Conservation (phyloP, 176 grass and related monocot genomes). For the Oryza brachyantha region DNA sequence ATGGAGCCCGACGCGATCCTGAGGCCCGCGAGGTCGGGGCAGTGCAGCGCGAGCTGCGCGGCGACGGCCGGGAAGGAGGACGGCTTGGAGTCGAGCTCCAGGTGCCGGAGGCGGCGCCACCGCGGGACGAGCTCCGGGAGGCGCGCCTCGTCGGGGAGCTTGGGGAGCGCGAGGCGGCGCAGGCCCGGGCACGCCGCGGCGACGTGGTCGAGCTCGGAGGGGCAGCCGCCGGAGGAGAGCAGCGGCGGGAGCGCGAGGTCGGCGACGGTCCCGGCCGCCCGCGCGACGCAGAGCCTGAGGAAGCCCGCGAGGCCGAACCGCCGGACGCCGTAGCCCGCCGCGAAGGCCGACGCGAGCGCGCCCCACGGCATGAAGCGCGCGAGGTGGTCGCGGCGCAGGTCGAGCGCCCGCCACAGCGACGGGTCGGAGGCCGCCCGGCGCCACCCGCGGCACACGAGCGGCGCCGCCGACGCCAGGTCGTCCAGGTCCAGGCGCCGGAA, state of each 20-base stretch:
- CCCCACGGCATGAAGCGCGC: conserved; percentile 82
- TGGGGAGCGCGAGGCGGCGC: conserved; percentile 41
- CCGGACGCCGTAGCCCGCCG: conserved; percentile 13
- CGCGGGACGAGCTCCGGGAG: conserved; percentile 48
- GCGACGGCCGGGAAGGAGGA: conserved; percentile 43
- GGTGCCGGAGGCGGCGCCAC: conserved; percentile 53
- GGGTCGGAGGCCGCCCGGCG: conserved; percentile 56
- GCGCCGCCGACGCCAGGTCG: conserved; percentile 51
- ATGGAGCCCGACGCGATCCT: conserved; percentile 44
- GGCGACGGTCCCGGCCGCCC: background rate
- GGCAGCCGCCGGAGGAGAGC: conserved; percentile 26
- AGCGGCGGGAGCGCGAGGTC: conserved; percentile 54
- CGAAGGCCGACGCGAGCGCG: conserved; percentile 43
- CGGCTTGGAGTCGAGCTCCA: conserved; percentile 67
- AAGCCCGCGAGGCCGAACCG: conserved; percentile 51
- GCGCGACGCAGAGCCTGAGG: conserved; percentile 44
- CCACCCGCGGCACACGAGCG: conserved; percentile 81
- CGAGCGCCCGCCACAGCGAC: conserved; percentile 60
- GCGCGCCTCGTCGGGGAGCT: conserved; percentile 43
- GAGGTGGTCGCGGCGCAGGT: conserved; percentile 61
- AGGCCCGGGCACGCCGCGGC: conserved; percentile 35
- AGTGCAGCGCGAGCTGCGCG: conserved; percentile 35
- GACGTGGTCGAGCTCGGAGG: conserved; percentile 31
- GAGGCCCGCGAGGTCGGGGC: conserved; percentile 29
- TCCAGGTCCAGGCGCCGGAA: conserved; percentile 56